Evolutionary conservation across 352 stramenopile genomes (phyloP), one percentile per base, ranked within the genome.

Genomic region (Phytophthora pini): DNA sequence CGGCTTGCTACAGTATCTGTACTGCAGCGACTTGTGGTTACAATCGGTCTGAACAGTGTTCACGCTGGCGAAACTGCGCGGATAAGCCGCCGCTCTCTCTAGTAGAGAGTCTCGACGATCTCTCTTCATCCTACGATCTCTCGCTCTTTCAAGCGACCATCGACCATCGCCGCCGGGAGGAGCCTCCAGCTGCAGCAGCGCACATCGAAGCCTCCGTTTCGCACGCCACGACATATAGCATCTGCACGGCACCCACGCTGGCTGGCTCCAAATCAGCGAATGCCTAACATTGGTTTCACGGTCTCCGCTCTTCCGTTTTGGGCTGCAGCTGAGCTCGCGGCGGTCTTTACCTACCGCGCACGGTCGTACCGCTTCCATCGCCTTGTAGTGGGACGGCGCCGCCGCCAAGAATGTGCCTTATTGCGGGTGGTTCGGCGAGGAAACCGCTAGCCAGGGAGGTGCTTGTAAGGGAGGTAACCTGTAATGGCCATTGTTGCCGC

Each of bases 231-330:
- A 15, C 50, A 71, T 65, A 53, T 57, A 58, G 64, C 57, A 65
- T 55, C 56, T 63, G 56, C 56, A 10, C 11, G 29, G 27, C 41
- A 61, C 29, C 66, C 61, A 68, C 22, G 20, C 55, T 45, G 51
- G 39, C 66, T 65, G 66, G 52, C 61, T 60, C 46, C 57, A 72
- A 76, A 72, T 72, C 68, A 76, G 52, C 57, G 49, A 55, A 60
- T 56, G 50, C 36, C 31, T 36, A 40, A 22, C 32, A 55, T 50
- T 63, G 46, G 48, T 56, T 60, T 68, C 32, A 20, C 20, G 38
- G 61, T 73, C 57, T 69, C 50, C 45, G 56, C 49, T 61, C 45
- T 72, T 61, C 50, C 29, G 36, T 63, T 63, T 68, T 61, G 27
- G 52, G 7, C 41, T 61, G 51, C 67, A 71, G 67, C 67, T 75